Evolutionary conservation across 345 rosid genomes (phyloP), one percentile per base, ranked within the genome.

Genomic region (Camelina sativa): DNA sequence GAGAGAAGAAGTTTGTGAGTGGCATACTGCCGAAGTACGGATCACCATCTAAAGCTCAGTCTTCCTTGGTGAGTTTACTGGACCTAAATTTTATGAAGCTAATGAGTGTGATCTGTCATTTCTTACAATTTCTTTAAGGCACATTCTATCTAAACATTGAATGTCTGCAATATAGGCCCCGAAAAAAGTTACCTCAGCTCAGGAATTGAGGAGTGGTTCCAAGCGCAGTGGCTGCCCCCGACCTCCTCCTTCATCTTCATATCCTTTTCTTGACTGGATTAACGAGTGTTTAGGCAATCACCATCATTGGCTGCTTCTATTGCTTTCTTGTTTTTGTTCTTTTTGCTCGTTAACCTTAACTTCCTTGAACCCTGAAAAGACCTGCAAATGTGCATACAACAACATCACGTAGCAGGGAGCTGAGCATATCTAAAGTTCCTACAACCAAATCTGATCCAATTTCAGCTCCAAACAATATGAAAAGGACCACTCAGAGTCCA

Each of bases 201-300:
- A 71, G 63, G 93, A 82, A 67, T 72, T 74, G 74, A 83, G 84
- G 79, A 89, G 88, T 67, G 87, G 88, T 10, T 85, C 96, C 58
- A 90, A 92, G 81, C 86, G 87, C 46, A 83, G 89, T 51, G 90
- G 90, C 59, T 79, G 85, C 35, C 89, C 87, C 20, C 82, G 82
- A 58, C 89, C 90, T 41, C 81, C 69, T 69, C 74, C 82, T 35
- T 77, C 88, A 77, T 81, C 93, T 77, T 84, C 91, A 94, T 94
- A 94, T 94, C 99, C 99, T 91, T 91, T 66, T 68, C 64, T 66
- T 58, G 62, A 59, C 61, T 74, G 54, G 2, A 46, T n/a, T 64
- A 20, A 38, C 57, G 1, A 5, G 11, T 57, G 37, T 57, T 30
- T 13, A 40, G 53, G 59, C 60, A 64, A 57, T 22, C 19, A 55